Conservation (phyloP, 1,139 yeast genomes). For the Suhomyces bribrorum region DNA sequence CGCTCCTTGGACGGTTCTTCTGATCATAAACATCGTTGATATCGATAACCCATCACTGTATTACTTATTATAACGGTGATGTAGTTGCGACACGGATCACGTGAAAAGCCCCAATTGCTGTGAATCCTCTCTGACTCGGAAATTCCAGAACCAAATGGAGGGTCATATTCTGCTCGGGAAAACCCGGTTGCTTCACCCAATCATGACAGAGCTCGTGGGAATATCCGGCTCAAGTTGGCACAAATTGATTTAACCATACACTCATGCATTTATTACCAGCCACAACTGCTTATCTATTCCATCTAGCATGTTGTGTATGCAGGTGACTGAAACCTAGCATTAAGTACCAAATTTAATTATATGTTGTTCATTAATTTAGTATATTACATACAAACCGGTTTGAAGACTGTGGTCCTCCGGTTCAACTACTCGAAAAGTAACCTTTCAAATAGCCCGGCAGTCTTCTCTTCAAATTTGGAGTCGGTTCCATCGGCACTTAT, state of each 20-base stretch:
- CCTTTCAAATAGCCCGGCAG: conserved; percentile 54
- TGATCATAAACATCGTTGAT: conserved; percentile 13
- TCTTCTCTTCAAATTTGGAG: conserved; percentile 52
- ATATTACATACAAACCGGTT: background rate
- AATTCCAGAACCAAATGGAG: background rate
- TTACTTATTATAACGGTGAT: background rate
- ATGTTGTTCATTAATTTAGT: background rate
- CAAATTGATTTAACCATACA: too few species aligned
- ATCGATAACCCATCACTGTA: background rate
- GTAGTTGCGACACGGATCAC: background rate
- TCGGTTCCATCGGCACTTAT: conserved; percentile 55
- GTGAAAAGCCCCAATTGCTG: background rate
- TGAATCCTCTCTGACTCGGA: background rate
- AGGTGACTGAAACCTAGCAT: too few species aligned
- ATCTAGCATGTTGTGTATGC: too few species aligned
- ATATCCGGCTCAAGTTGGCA: too few species aligned
- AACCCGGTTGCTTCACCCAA: too few species aligned
- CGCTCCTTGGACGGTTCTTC: conserved; percentile 7
- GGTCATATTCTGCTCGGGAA: too few species aligned
- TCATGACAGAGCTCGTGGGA: too few species aligned
- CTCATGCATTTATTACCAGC: too few species aligned
- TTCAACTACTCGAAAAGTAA: conserved; percentile 38
- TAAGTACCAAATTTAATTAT: too few species aligned
- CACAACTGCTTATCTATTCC: too few species aligned
- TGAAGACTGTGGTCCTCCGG: too few species aligned